phyloP scores from a whole-genome alignment of 2,329 filamentous ascomycete species.

The Cadophora sp. region DNA sequence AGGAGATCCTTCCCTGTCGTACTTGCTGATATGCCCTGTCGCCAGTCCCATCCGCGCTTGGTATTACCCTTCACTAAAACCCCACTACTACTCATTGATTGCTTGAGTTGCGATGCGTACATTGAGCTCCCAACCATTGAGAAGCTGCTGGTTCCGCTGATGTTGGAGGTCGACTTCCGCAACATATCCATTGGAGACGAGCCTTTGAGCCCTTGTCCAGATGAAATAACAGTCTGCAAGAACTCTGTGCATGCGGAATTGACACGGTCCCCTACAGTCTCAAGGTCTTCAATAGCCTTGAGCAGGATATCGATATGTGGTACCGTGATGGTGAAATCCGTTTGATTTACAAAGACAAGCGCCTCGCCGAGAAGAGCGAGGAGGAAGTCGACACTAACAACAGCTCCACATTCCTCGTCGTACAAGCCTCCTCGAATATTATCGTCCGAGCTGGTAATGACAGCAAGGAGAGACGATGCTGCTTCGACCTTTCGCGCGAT shows the following conservation, averaged over 20 bases:
- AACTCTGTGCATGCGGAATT: conserved; percentile 80
- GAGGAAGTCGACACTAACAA: conserved; percentile 88
- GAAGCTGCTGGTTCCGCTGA: conserved; percentile 64
- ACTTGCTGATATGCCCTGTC: conserved; percentile 59
- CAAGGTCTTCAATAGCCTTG: conserved; percentile 79
- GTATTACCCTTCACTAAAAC: conserved; percentile 54
- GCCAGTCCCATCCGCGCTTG: conserved; percentile 77
- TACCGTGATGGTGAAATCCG: conserved; percentile 66
- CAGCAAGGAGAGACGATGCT: conserved; percentile 77
- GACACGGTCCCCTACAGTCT: conserved; percentile 76
- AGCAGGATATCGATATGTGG: conserved; percentile 78
- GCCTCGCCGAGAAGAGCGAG: conserved; percentile 85
- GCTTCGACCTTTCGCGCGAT: conserved; percentile 71
- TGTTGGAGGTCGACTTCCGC: conserved; percentile 63
- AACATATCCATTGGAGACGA: conserved; percentile 72
- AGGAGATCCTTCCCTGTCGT: conserved; percentile 75
- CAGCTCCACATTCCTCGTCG: conserved; percentile 79
- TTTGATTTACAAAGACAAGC: conserved; percentile 74
- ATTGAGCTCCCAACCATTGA: conserved; percentile 75
- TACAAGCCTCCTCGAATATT: conserved; percentile 91
- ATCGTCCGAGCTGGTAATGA: conserved; percentile 85
- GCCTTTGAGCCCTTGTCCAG: conserved; percentile 66
- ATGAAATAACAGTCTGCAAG: conserved; percentile 75
- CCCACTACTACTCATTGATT: conserved; percentile 62
- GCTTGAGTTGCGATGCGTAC: conserved; percentile 67